A percentile compares a stretch with the other conserved stretches of the same genome.
Evolutionary conservation across 257 asterid genomes (phyloP).

Genomic region (Solanum sparsipilum): DNA sequence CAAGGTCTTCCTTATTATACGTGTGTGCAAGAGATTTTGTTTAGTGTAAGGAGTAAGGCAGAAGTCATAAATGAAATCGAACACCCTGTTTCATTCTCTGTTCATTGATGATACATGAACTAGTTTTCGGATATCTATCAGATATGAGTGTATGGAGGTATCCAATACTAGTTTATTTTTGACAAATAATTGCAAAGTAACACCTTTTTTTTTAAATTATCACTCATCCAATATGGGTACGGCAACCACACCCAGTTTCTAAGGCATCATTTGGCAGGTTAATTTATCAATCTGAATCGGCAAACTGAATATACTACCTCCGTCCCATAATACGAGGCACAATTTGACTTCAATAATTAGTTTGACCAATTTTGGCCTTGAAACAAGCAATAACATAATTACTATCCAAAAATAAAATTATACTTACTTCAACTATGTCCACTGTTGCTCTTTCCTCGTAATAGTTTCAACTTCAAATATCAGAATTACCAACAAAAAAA

Average conservation of each 20-base stretch:
- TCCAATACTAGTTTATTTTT: not conserved
- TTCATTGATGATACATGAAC: not conserved
- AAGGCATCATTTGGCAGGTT: not conserved
- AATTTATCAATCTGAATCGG: not conserved
- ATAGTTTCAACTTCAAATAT: not conserved
- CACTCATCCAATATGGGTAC: not conserved
- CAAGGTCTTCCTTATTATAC: not conserved
- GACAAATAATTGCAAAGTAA: not conserved
- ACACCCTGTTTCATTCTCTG: not conserved
- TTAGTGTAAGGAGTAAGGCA: not conserved
- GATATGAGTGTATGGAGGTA: not conserved
- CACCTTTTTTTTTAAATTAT: not conserved
- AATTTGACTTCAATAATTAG: not conserved
- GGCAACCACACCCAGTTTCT: not conserved
- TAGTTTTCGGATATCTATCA: not conserved
- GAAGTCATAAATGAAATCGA: not conserved
- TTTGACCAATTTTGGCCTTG: not conserved
- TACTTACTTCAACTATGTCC: not conserved
- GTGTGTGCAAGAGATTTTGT: not conserved
- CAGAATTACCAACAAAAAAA: not conserved
- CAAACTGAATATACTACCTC: not conserved
- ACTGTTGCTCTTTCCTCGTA: not conserved
- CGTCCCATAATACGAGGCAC: not conserved
- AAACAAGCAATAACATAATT: not conserved
- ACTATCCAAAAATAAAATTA: not conserved